Evolutionary conservation across 2,329 filamentous ascomycete genomes (phyloP), one percentile per base, ranked within the genome.

Genomic region (Pyrenophora graminea): DNA sequence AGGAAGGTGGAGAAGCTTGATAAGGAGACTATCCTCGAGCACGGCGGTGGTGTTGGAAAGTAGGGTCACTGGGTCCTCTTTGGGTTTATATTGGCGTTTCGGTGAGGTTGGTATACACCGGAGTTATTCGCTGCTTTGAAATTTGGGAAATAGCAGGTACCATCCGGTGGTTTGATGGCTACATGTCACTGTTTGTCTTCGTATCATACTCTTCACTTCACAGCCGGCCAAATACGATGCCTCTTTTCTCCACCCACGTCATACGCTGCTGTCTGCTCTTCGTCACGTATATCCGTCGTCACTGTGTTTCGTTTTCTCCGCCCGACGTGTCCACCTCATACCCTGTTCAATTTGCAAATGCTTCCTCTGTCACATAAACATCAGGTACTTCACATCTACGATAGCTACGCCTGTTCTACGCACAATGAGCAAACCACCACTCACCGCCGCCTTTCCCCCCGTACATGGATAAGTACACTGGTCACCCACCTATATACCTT

Each of bases 1-100:
- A 77, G 82, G 53, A 83, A 88, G 53, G 75, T 88, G 6, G 76
- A 80, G 39, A 78, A 75, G 54, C 64, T 83, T 19, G 76, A 79
- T 23, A 76, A 80, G n/a, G 66, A 73, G 48, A 71, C 75, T 6
- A 43, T 67, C 18, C 54, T 54, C 5, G 64, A 68, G 56, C 75
- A 78, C 68, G 77, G 56, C 17, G 43, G 51, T 34, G 47, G 51
- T 13, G 45, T 48, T 37, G 51, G 58, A 13, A 59, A 49, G 34
- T 45, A 34, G 18, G 15, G 19, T 30, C 5, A 9, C 6, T 6
- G 21, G 9, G 27, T 10, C n/a, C 13, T 42, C 19, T 38, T 19
- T 30, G 27, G 21, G 18, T 38, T 44, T 36, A 17, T 6, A 32
- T 34, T 19, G 47, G 57, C 55, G 51, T 58, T 52, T 25, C 6